Evolutionary conservation across 352 stramenopile species (phyloP).

Genomic region (Pythium guiyangense): DNA sequence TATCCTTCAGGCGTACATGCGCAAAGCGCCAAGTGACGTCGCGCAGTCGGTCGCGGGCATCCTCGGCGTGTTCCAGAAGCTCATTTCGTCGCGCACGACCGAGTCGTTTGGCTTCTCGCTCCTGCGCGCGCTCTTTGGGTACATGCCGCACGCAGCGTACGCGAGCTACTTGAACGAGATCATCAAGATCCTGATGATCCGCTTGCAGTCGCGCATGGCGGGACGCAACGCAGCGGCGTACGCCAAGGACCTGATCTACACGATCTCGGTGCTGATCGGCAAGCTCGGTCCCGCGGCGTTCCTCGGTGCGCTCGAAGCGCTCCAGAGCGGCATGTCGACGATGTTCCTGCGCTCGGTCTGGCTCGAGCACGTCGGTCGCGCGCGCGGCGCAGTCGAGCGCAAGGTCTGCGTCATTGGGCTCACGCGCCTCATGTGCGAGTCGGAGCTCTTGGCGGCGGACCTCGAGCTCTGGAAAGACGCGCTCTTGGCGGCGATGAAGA

Average conservation of each 20-base stretch:
- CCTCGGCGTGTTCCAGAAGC: slow-evolving; percentile 98
- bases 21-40: slow-evolving; percentile 89
- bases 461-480: slow-evolving; percentile 51
- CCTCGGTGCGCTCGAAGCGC: slow-evolving; percentile 74
- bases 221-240: slow-evolving; percentile 80
- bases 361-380: slow-evolving; percentile 78
- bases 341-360: slow-evolving; percentile 90
- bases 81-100: slow-evolving; percentile 92
- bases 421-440: slow-evolving; percentile 72
- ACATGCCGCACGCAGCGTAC: slow-evolving; percentile 75
- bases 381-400: slow-evolving; percentile 46
- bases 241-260: slow-evolving; percentile 88
- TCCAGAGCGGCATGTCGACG: slow-evolving; percentile 89
- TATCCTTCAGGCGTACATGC: slow-evolving; percentile 93
- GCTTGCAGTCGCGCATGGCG: slow-evolving; percentile 90
- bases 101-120: slow-evolving; percentile 93
- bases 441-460: slow-evolving; percentile 50
- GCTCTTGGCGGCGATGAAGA: slow-evolving; percentile 36
- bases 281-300: slow-evolving; percentile 84
- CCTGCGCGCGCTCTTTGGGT: slow-evolving; percentile 87
- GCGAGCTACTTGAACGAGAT: slow-evolving; percentile 87
- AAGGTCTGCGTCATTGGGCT: slow-evolving; percentile 71
- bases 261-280: slow-evolving; percentile 84
- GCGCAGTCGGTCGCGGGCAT: slow-evolving; percentile 79
- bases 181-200: slow-evolving; percentile 94